Percentiles rank a stretch among this genome's conserved stretches.
Evolutionary conservation across 208 protist species (phyloP).

Genomic region (Willaertia magna): DNA sequence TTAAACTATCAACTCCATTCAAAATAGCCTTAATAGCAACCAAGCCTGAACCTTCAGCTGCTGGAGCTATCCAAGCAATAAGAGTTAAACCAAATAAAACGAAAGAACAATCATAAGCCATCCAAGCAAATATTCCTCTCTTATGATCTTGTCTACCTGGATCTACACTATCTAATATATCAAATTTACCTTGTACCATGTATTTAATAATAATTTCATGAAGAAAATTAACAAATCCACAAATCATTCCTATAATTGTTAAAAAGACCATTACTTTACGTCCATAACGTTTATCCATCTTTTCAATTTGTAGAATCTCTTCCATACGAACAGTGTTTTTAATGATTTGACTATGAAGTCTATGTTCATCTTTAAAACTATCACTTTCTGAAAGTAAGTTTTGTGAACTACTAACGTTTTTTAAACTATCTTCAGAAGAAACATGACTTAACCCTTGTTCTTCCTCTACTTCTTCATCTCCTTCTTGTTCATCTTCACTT

Average conservation of each 20-base stretch:
- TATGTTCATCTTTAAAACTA: too few species aligned
- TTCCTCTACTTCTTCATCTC: too few species aligned
- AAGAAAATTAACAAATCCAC: neutral
- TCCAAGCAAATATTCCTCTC: neutral
- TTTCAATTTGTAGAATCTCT: too few species aligned
- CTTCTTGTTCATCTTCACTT: too few species aligned
- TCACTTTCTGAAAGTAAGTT: too few species aligned
- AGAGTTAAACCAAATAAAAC: neutral
- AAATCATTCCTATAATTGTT: neutral
- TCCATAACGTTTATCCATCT: too few species aligned
- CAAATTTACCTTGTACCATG: neutral
- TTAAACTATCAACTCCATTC: neutral
- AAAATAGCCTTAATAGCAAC: neutral
- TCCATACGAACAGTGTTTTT: too few species aligned
- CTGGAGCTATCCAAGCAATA: neutral
- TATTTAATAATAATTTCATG: neutral
- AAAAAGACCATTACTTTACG: neutral
- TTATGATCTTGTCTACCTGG: neutral
- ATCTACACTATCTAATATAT: neutral
- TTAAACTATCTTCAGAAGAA: too few species aligned
- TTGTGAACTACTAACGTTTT: too few species aligned
- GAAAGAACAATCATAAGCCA: neutral
- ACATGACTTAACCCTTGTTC: too few species aligned
- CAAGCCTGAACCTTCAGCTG: neutral
- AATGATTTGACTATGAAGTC: too few species aligned